Conservation (phyloP, 139 green algal species). For the Astrephomene gubernaculifera region DNA sequence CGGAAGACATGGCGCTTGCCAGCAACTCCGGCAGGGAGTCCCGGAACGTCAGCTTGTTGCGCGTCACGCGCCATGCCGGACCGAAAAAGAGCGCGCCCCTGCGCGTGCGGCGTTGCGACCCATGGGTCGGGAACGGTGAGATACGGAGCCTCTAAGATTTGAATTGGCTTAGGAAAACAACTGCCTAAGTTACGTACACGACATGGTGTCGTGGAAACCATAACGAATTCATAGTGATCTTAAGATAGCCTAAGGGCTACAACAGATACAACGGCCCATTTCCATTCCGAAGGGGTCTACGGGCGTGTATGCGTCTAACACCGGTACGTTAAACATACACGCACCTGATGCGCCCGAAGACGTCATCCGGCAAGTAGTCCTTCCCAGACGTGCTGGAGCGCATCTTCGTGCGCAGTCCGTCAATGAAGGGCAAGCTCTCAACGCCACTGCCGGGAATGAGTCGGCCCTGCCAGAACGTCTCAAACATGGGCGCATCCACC, state of each 20-base stretch:
- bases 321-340: too few species aligned
- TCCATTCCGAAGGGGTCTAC: too few species aligned
- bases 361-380: constrained; percentile 81
- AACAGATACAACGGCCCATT: too few species aligned
- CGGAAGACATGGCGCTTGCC: constrained; percentile 55
- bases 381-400: constrained; percentile 49
- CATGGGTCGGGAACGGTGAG: too few species aligned
- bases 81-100: constrained; percentile 87
- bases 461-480: constrained; percentile 84
- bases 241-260: too few species aligned
- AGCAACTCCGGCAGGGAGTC: constrained; percentile 81
- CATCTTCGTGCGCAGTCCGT: constrained; percentile 65
- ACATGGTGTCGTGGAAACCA: too few species aligned
- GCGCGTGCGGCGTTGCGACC: too few species aligned
- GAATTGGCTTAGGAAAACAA: too few species aligned
- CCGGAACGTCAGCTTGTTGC: constrained; percentile 83
- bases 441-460: constrained; percentile 82
- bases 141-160: too few species aligned
- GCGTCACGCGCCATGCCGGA: constrained; percentile 79
- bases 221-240: too few species aligned
- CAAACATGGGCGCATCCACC: constrained; percentile 68
- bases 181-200: too few species aligned
- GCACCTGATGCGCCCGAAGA: constrained; percentile 69
- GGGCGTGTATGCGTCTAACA: too few species aligned
- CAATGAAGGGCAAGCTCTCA: constrained; percentile 80